These are phyloP conservation scores for Cyclotella atomus DNA, from an alignment of 108 stramenopile species.

Conservation along the genomic window DNA sequence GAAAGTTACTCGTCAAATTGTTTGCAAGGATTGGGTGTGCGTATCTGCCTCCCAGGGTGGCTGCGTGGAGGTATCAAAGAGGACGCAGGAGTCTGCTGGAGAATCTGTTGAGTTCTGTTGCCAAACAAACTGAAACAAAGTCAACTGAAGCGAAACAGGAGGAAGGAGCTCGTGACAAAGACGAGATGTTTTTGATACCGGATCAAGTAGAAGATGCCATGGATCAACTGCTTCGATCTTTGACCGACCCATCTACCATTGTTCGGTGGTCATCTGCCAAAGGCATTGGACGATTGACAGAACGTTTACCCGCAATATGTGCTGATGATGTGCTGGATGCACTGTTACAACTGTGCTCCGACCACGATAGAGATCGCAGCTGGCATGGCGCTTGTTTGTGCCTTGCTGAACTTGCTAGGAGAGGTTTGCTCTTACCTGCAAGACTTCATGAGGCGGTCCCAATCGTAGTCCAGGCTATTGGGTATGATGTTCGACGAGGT, in stretches of 20 bases:
- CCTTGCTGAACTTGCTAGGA: constrained; percentile 93
- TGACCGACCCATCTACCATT: constrained; percentile 89
- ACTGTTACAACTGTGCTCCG: constrained; percentile 76
- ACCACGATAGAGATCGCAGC: constrained; percentile 77
- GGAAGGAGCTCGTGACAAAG: background rate
- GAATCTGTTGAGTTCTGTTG: constrained; percentile 55
- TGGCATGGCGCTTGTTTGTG: constrained; percentile 99
- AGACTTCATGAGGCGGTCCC: constrained; percentile 87
- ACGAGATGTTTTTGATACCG: constrained; percentile 74
- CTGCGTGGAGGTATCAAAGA: constrained; percentile 94
- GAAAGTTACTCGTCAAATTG: constrained; percentile 91
- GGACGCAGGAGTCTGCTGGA: constrained; percentile 85
- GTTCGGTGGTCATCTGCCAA: constrained; percentile 99
- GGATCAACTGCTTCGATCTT: constrained; percentile 80
- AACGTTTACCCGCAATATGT: constrained; percentile 86
- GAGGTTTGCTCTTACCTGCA: constrained; percentile 94
- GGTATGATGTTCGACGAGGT: constrained; percentile 91
- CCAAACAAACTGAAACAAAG: background rate
- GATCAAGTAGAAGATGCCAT: constrained; percentile 96
- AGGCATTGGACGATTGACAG: constrained; percentile 95
- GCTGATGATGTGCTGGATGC: constrained; percentile 97
- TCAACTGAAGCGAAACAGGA: background rate
- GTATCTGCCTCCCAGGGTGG: constrained; percentile 91
- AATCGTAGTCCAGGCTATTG: constrained; percentile 77
- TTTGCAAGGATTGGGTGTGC: constrained; percentile 89